Percentiles rank a stretch among this genome's conserved stretches.
phyloP scores from a whole-genome alignment of 2,329 filamentous ascomycete genomes.

The Penicillium sp. region DNA sequence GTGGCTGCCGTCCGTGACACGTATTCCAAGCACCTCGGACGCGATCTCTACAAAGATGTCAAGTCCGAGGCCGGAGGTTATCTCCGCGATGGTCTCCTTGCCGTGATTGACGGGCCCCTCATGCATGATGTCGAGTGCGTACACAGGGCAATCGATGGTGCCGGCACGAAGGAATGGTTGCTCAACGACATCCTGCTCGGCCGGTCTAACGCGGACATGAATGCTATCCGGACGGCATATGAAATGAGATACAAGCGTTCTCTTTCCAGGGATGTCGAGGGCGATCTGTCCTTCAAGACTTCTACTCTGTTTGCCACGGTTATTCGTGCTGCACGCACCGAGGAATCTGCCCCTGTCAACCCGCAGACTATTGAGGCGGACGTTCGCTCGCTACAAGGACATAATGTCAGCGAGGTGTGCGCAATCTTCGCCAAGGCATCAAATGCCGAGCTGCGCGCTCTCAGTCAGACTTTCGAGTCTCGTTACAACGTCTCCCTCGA shows the following conservation, averaged over 20 bases:
- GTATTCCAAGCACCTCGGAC: constrained; percentile 62
- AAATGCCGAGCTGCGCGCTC: constrained; percentile 78
- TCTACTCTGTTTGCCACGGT: constrained; percentile 81
- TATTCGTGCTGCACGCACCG: constrained; percentile 66
- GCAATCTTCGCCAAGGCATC: constrained; percentile 71
- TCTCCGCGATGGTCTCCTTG: constrained; percentile 70
- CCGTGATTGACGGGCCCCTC: constrained; percentile 74
- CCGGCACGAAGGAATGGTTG: constrained; percentile 80
- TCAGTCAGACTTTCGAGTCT: constrained; percentile 68
- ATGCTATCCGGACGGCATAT: constrained; percentile 79
- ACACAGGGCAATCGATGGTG: constrained; percentile 67
- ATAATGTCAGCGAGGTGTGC: constrained; percentile 58
- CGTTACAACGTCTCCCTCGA: constrained; percentile 69
- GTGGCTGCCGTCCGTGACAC: constrained; percentile 64
- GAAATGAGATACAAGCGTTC: constrained; percentile 61
- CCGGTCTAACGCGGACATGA: constrained; percentile 80
- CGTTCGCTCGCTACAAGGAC: constrained; percentile 68
- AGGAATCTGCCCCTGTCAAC: constrained; percentile 71
- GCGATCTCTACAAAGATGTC: constrained; percentile 70
- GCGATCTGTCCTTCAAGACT: constrained; percentile 81
- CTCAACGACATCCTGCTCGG: constrained; percentile 82
- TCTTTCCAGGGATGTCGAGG: constrained; percentile 68
- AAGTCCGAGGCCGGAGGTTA: constrained; percentile 71
- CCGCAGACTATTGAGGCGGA: constrained; percentile 72
- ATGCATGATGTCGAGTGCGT: constrained; percentile 69